Evolutionary conservation across 495 filamentous ascomycete species (phyloP), one percentile per base, ranked within the genome.

Genomic region (Letharia columbiana): DNA sequence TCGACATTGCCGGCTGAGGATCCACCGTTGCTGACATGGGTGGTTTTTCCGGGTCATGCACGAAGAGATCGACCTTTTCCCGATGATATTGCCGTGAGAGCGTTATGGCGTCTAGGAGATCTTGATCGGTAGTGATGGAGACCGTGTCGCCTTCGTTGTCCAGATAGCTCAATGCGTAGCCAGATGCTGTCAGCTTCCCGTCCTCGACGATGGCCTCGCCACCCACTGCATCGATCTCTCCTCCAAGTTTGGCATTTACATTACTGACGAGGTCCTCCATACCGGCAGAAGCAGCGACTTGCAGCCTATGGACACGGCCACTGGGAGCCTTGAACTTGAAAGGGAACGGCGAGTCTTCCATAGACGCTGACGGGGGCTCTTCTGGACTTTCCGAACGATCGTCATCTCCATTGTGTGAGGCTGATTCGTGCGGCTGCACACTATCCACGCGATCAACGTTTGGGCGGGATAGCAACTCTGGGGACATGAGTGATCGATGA

Each of bases 241-340:
- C 70, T 33, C 94, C 95, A 35, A 99, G 83, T 76, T 98, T 99
- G 44, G 87, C 84, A 18, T 84, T 84, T 5, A 99, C 91, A 66
- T 82, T 86, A 37, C 83, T 76, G 42, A 98, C 87, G 47, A 99
- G 84, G 56, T 94, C 88, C 47, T 81, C 85, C 66, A 99, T 84
- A 64, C 94, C 94, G 58, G 88, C 84, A 50, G 88, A 83, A 15
- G 91, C 87, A 67, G 87, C 77, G 8, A 97, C 87, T 72, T 96
- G 94, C 12, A 98, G 80, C 49, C 95, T 86, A 76, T 98, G 95
- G 37, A 98, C 92, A 50, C 94, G 89, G 52, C 95, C 94, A 74
- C 91, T 94, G 20, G 95, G 94, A 6, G 94, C 92, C 79, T 99
- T 98, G 84, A 99, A 99, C 76, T 99, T 99, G 86, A 99, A 98